Base-by-base conservation (phyloP, 2,329 filamentous ascomycete genomes). In the Huntiella abstrusa region DNA sequence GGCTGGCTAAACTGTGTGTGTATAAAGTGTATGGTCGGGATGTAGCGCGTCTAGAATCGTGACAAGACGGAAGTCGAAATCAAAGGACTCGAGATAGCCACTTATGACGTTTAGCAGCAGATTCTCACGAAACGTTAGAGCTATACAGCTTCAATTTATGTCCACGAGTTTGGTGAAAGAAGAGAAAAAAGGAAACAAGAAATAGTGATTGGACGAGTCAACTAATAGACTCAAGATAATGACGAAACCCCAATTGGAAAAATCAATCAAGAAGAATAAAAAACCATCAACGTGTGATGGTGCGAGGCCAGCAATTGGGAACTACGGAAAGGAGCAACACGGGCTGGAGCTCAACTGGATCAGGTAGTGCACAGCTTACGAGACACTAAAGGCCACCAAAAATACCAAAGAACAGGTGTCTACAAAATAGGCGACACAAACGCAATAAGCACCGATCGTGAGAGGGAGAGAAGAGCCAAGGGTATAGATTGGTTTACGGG, bases 121-220 rank as follows among this genome's bases (percentile, higher is more conserved):
- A 8, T 22, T 19, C 11, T 16, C 32, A 28, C 41, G 41, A 13
- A 13, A 12, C 32, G 13, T 36, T 17, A 41, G 7, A 16, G 36
- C 33, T n/a, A 10, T 19, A 32, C 7, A 44, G 11, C 12, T 6
- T 13, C 10, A 40, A 19, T 17, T 33, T 33, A 19, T 15, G 22
- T 44, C 15, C 40, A 51, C 17, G 46, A 41, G 40, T 41, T 16
- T 45, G 42, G 33, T 36, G 47, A 49, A 44, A 44, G 22, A 44
- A 48, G 46, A 40, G 42, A 38, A 41, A 49, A 46, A 35, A 32
- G 28, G 36, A 43, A 44, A 41, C 45, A 49, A 50, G 46, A 39
- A 33, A 33, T 13, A 49, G 49, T 43, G 52, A 52, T 46, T 40
- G 52, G 48, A 51, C 50, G 49, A 45, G 50, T 51, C 51, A 44